phyloP scores from a whole-genome alignment of 192 early-diverging fungal species.

The Lunasporangiospora selenospora region DNA sequence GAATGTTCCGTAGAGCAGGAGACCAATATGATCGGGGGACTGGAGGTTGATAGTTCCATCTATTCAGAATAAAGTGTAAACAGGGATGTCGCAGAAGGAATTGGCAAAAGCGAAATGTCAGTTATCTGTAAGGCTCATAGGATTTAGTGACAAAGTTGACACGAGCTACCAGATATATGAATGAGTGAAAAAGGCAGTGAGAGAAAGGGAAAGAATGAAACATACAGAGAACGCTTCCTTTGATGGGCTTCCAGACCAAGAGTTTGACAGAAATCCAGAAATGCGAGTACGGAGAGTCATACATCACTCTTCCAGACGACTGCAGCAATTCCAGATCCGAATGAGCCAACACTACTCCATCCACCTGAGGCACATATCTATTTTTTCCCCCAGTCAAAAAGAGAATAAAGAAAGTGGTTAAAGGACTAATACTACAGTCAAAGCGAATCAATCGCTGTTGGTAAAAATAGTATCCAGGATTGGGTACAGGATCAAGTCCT shows the following conservation, averaged over 20 bases:
- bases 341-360: slow-evolving; percentile 87
- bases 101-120: not conserved
- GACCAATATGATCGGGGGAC: slow-evolving; percentile 92
- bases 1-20: slow-evolving; percentile 92
- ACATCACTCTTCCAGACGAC: slow-evolving; percentile 70
- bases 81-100: not conserved
- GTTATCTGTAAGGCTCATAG: not conserved
- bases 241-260: slow-evolving; percentile 79
- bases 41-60: slow-evolving; percentile 90
- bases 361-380: slow-evolving; percentile 85
- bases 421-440: not conserved
- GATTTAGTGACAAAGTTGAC: no score
- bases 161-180: not conserved
- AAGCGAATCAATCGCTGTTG: no score
- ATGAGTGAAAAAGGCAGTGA: not conserved
- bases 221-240: slow-evolving; percentile 66
- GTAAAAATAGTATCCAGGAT: no score
- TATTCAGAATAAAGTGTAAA: slow-evolving; percentile 18
- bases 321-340: slow-evolving; percentile 67
- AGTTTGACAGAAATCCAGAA: slow-evolving; percentile 75
- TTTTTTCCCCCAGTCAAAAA: not conserved
- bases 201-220: slow-evolving; percentile 14
- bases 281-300: slow-evolving; percentile 86
- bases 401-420: no score
- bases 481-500: slow-evolving; percentile 1